A percentile compares a stretch with the other conserved stretches of the same genome.
phyloP scores from a whole-genome alignment of 176 grass and related monocot genomes.

The Ampelocalamus luodianensis region DNA sequence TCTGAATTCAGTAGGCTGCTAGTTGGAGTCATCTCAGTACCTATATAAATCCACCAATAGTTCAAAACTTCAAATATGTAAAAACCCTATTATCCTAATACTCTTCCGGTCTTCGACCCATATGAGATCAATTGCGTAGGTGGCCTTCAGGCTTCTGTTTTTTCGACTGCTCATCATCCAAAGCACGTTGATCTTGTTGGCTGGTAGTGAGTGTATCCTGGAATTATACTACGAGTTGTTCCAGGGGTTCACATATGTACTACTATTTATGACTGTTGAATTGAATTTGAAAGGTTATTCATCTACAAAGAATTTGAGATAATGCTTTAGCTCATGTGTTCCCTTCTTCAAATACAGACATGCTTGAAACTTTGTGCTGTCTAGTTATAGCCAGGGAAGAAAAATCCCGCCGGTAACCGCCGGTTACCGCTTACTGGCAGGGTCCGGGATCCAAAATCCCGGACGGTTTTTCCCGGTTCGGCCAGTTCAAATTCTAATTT shows the following conservation, averaged over 20 bases:
- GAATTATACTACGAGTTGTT: background rate
- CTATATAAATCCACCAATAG: background rate
- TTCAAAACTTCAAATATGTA: constrained; percentile 28
- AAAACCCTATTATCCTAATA: background rate
- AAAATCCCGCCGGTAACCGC: too few relatives aligned
- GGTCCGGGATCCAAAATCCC: too few relatives aligned
- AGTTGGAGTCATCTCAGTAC: constrained; percentile 3
- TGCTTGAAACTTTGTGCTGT: background rate
- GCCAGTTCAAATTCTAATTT: too few relatives aligned
- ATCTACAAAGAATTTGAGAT: background rate
- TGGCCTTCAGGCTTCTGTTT: background rate
- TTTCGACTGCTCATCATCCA: background rate
- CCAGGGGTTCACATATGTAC: background rate
- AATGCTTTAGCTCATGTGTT: background rate
- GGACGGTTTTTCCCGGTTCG: too few relatives aligned
- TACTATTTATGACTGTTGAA: background rate
- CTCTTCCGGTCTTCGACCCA: background rate
- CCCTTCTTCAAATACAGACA: background rate
- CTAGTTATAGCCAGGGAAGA: background rate
- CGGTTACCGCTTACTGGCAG: too few relatives aligned
- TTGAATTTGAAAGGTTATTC: background rate
- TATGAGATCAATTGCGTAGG: background rate
- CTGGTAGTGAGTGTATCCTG: background rate
- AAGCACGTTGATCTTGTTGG: background rate
- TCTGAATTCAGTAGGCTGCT: constrained; percentile 2